A percentile compares a stretch with the other conserved stretches of the same genome.
phyloP scores from a whole-genome alignment of 257 asterid species.

The Oldenlandia corymbosa region DNA sequence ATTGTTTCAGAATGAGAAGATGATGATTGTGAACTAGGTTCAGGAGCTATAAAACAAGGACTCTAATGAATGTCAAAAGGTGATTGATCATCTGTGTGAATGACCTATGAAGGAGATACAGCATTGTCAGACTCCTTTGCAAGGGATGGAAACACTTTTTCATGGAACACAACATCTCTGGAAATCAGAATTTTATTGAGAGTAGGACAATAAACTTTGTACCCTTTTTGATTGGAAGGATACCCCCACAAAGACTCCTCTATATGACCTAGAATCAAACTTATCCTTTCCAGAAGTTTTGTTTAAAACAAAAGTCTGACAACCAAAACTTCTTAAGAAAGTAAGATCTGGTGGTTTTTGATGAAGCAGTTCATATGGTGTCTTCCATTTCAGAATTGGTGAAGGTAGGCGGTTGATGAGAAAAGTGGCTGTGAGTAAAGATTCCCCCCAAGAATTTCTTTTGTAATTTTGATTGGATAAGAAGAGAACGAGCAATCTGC shows the following conservation, averaged over 20 bases:
- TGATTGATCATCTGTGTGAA: not conserved
- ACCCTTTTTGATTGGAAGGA: not conserved
- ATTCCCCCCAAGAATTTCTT: not conserved
- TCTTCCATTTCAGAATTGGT: not conserved
- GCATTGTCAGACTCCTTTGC: no score
- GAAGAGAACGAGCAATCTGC: not conserved
- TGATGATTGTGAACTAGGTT: no score
- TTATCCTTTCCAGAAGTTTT: not conserved
- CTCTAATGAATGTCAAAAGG: no score
- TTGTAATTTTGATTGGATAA: not conserved
- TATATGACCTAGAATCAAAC: not conserved
- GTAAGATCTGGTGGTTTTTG: not conserved
- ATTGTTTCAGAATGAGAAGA: no score
- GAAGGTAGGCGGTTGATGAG: not conserved
- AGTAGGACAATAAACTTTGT: not conserved
- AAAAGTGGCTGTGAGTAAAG: not conserved
- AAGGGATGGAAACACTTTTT: not conserved
- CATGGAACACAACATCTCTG: not conserved
- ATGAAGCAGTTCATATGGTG: not conserved
- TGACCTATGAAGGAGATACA: no score
- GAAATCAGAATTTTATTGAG: not conserved
- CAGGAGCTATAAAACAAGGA: no score
- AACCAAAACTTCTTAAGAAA: not conserved
- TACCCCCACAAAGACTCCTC: not conserved
- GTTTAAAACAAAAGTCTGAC: not conserved